Percentiles rank a stretch among this genome's conserved stretches.
Evolutionary conservation across 2,329 filamentous ascomycete species (phyloP).

Genomic region (Coniella vitis): DNA sequence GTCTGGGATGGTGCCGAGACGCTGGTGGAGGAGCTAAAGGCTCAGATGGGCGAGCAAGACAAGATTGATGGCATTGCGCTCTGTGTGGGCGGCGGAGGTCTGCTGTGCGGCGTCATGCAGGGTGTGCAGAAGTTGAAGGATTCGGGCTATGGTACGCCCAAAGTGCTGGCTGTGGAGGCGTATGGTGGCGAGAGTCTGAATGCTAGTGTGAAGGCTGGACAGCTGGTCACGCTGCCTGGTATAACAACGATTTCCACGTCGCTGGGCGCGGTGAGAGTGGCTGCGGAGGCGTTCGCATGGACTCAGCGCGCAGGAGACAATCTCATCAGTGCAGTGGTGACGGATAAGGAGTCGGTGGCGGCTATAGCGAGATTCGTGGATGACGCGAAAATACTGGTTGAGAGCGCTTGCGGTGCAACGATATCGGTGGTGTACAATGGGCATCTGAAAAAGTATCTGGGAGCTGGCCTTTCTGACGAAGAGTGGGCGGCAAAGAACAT

Average conservation of each 20-base stretch:
- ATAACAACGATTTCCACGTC: slow-evolving; percentile 69
- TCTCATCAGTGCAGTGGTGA: slow-evolving; percentile 54
- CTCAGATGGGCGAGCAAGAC: slow-evolving; percentile 25
- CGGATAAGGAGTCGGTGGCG: slow-evolving; percentile 72
- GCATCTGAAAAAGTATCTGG: slow-evolving; percentile 53
- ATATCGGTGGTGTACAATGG: slow-evolving; percentile 62
- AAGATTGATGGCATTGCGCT: slow-evolving; percentile 57
- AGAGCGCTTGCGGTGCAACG: slow-evolving; percentile 78
- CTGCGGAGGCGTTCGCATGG: slow-evolving; percentile 51
- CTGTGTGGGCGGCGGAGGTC: slow-evolving; percentile 64
- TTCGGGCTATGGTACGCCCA: slow-evolving; percentile 20
- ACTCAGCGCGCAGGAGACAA: slow-evolving; percentile 36
- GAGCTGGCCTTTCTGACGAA: slow-evolving; percentile 42
- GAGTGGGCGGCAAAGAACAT: slow-evolving; percentile 63
- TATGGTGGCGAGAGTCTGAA: slow-evolving; percentile 60
- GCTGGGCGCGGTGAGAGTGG: slow-evolving; percentile 62
- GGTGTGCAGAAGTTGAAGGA: slow-evolving; percentile 43
- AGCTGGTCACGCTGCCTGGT: slow-evolving; percentile 53
- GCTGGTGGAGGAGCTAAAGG: slow-evolving; percentile 41
- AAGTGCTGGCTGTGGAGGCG: slow-evolving; percentile 67
- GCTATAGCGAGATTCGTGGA: slow-evolving; percentile 73
- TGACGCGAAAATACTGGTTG: slow-evolving; percentile 74
- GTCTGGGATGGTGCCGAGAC: slow-evolving; percentile 59
- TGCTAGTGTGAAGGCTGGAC: slow-evolving; percentile 44
- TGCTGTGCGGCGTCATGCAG: slow-evolving; percentile 61